Conservation (phyloP, 2,329 filamentous ascomycete genomes). For the Alternaria tenuissima region DNA sequence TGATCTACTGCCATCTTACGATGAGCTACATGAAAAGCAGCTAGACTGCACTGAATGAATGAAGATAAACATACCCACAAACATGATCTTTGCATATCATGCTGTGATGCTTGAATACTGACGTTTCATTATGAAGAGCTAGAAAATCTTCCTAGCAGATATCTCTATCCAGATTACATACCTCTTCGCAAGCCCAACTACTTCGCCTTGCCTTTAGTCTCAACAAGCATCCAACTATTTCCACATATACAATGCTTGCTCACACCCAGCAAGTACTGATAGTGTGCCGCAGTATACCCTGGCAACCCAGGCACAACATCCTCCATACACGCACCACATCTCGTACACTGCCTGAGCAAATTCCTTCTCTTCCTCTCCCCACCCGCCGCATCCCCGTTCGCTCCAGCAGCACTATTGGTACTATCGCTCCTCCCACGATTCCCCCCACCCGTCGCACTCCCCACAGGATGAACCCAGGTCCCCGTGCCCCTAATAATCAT, state of each 20-base stretch:
- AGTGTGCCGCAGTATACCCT: conserved; percentile 42
- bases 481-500: conserved; percentile 48
- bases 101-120: background rate
- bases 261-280: conserved; percentile 48
- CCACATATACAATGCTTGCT: conserved; percentile 52
- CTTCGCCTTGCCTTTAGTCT: conserved; percentile 29
- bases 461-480: conserved; percentile 33
- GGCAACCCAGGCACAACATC: conserved; percentile 49
- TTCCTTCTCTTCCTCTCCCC: conserved; percentile 28
- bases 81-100: background rate
- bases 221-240: conserved; percentile 48
- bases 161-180: background rate
- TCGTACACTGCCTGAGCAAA: conserved; percentile 52
- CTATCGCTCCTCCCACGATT: conserved; percentile 33
- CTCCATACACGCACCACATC: conserved; percentile 58
- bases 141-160: background rate
- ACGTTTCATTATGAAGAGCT: background rate
- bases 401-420: conserved; percentile 18
- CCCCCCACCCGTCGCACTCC: conserved; percentile 10
- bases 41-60: conserved; percentile 30
- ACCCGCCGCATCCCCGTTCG: conserved; percentile 1
- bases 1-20: conserved; percentile 20
- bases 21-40: conserved; percentile 29
- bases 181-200: background rate
- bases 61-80: conserved; percentile 19